These are phyloP conservation scores for Silene conica DNA, from an alignment of 148 eudicot genomes.

Conservation along the genomic window DNA sequence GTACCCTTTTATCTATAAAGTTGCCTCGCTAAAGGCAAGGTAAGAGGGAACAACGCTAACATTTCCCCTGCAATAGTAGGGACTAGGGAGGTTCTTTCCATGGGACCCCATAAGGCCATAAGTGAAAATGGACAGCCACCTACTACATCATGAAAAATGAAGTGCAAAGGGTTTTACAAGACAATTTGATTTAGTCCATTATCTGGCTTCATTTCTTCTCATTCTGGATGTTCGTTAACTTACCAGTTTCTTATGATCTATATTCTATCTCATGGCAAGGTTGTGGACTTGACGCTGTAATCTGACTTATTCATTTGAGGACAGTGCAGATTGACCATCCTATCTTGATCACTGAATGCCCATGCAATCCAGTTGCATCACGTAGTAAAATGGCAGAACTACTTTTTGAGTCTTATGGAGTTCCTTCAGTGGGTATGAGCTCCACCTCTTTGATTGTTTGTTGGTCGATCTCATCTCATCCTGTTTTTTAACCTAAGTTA, in stretches of 20 bases:
- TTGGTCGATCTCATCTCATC: background rate
- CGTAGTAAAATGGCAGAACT: conserved; percentile 98
- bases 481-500: background rate
- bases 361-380: conserved; percentile 85
- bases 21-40: background rate
- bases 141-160: background rate
- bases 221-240: background rate
- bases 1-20: background rate
- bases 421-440: conserved; percentile 90
- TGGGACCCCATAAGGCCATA: background rate
- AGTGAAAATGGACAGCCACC: background rate
- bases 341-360: conserved; percentile 89
- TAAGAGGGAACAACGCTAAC: background rate
- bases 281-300: conserved; percentile 15
- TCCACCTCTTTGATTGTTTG: background rate
- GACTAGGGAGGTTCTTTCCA: background rate
- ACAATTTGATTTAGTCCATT: background rate
- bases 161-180: background rate
- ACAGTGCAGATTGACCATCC: conserved; percentile 87
- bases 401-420: conserved; percentile 95
- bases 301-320: conserved; percentile 34
- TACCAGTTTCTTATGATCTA: background rate
- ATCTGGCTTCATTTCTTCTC: background rate
- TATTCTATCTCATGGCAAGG: conserved; percentile 9
- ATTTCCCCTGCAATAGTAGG: background rate